Base-by-base conservation (phyloP, 345 rosid genomes). In the Sisymbrium altissimum region DNA sequence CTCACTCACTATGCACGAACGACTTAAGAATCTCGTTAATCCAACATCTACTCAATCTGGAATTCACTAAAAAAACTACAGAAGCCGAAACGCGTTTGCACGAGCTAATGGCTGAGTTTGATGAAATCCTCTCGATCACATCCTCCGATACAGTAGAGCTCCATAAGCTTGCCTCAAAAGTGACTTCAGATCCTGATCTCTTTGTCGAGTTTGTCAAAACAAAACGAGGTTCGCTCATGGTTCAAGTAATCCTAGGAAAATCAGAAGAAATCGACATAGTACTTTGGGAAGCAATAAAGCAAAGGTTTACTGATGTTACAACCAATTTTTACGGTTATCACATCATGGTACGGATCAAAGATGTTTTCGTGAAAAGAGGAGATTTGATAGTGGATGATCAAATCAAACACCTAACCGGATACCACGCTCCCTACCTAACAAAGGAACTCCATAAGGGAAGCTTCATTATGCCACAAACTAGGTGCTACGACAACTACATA, bases 101-200 rank as follows among this genome's bases (percentile, higher is more conserved):
- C 64, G 17, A 11, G 15, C 45, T 59, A 59, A 59, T 59, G 64
- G 27, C 64, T 19, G 30, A 59, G 45, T 59, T 59, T 19, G 64
- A 59, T 18, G 30, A 36, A 15, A 10, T 59, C 36, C 29, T 38
- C 15, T 11, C 15, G 3, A 36, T 23, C 25, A 23, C 25, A 23
- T 23, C 3, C 2, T 35, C 45, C 6, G 13, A 54, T 14, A 54
- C 0, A 15, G 3, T 4, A 55, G 45, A 36, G 11, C 60, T 55
- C 12, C 64, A 58, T 35, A 19, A 36, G 48, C 25, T 61, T 41
- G 66, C 4, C 21, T 43, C 9, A 14, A 63, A 14, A 53, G 53
- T 63, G 4, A 43, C 49, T 38, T 27, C 12, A 63, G 67, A 63
- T 17, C 2, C 41, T 4, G 27, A 44, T 15, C 67, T 63, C 25